These are phyloP conservation scores for Raphanus raphanistrum DNA, from an alignment of 345 rosid species.

Conservation along the genomic window DNA sequence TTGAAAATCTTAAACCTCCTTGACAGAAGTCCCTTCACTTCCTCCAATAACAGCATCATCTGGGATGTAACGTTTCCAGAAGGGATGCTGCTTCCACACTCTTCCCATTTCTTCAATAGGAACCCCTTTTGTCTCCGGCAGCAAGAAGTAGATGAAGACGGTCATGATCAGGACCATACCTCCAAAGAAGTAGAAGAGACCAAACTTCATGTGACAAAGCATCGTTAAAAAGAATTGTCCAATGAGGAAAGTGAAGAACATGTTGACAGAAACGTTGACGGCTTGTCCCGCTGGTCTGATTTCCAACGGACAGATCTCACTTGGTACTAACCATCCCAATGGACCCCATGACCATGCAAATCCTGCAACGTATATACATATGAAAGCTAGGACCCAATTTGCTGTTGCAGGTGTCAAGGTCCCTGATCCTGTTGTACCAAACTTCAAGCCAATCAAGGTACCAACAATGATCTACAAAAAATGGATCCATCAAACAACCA, in stretches of 20 bases:
- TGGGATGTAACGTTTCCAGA: slow-evolving; percentile 40
- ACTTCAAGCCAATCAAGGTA: slow-evolving; percentile 34
- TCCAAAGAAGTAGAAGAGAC: slow-evolving; percentile 49
- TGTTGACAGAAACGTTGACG: slow-evolving; percentile 44
- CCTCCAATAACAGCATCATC: slow-evolving; percentile 38
- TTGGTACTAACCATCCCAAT: slow-evolving; percentile 45
- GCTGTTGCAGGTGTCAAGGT: slow-evolving; percentile 35
- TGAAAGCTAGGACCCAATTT: slow-evolving; percentile 36
- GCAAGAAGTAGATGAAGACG: slow-evolving; percentile 37
- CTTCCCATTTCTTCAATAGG: slow-evolving; percentile 49
- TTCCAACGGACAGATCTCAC: slow-evolving; percentile 43
- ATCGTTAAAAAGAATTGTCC: slow-evolving; percentile 45
- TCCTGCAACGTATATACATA: slow-evolving; percentile 42
- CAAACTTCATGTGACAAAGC: slow-evolving; percentile 54
- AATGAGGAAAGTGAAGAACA: slow-evolving; percentile 48
- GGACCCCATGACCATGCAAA: slow-evolving; percentile 50
- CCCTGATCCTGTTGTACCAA: slow-evolving; percentile 43
- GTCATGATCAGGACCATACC: slow-evolving; percentile 43
- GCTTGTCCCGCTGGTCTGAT: slow-evolving; percentile 46
- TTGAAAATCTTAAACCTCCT: slow-evolving; percentile 24
- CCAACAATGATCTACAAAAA: slow-evolving; percentile 38
- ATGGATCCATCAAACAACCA: slow-evolving; percentile 10
- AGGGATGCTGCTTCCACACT: slow-evolving; percentile 46
- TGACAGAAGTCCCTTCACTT: slow-evolving; percentile 28
- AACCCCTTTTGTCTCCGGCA: slow-evolving; percentile 48